These are phyloP conservation scores for Tylopilus subfusipes DNA, from an alignment of 768 basidiomycete genomes.

Conservation along the genomic window DNA sequence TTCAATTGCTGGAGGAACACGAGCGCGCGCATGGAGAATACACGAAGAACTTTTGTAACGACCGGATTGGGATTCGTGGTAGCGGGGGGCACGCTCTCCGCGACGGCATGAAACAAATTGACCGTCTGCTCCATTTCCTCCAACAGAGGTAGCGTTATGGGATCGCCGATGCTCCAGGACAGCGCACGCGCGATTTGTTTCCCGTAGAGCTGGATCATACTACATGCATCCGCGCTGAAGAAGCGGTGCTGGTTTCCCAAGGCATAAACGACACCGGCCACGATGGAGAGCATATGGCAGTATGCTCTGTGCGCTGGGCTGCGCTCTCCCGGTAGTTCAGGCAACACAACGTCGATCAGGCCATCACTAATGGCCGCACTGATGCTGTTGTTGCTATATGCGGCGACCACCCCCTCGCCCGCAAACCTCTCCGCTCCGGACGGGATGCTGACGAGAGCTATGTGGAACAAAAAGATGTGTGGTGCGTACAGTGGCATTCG, in stretches of 20 bases:
- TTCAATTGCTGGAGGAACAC: constrained; percentile 83
- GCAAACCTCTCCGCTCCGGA: constrained; percentile 83
- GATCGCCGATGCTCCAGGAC: constrained; percentile 77
- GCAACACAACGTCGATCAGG: constrained; percentile 58
- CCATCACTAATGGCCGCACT: constrained; percentile 75
- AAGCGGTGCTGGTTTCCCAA: constrained; percentile 66
- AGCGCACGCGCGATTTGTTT: constrained; percentile 75
- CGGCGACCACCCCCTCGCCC: constrained; percentile 73
- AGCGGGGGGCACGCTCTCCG: constrained; percentile 39
- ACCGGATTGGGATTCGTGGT: constrained; percentile 35
- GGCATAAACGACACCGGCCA: constrained; percentile 65
- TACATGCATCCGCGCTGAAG: constrained; percentile 82
- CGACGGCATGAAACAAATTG: constrained; percentile 73
- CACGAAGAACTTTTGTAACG: constrained; percentile 60
- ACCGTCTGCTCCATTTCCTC: constrained; percentile 83
- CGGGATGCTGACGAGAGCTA: constrained; percentile 73
- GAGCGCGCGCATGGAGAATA: constrained; percentile 66
- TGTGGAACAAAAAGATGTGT: constrained; percentile 81
- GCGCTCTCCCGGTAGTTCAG: constrained; percentile 70
- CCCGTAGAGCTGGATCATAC: constrained; percentile 80
- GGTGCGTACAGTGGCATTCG: constrained; percentile 71
- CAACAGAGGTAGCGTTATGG: constrained; percentile 70
- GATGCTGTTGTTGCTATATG: constrained; percentile 82
- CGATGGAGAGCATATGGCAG: constrained; percentile 78
- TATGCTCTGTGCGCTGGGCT: constrained; percentile 80